These are phyloP conservation scores for Candida sp. DNA, from an alignment of 1,139 yeast species.

Conservation along the genomic window DNA sequence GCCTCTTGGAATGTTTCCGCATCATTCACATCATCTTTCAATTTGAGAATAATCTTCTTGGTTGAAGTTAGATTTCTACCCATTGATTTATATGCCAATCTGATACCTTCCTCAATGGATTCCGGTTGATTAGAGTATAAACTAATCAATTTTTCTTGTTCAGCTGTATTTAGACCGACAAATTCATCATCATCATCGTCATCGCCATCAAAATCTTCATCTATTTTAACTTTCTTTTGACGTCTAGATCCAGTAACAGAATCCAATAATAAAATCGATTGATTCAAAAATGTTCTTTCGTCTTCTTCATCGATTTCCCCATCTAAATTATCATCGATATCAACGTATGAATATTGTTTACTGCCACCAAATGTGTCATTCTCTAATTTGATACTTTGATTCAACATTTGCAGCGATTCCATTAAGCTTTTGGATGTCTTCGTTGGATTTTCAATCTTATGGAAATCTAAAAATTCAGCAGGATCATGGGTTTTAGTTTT, in stretches of 20 bases:
- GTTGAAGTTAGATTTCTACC: conserved; percentile 71
- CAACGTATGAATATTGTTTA: conserved; percentile 26
- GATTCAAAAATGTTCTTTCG: conserved; percentile 9
- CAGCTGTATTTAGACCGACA: conserved; percentile 21
- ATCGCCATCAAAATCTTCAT: conserved; percentile 17
- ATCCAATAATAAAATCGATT: conserved; percentile 13
- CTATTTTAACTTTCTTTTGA: conserved; percentile 8
- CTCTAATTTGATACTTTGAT: conserved; percentile 14
- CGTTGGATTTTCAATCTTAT: conserved; percentile 3
- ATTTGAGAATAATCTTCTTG: conserved; percentile 54
- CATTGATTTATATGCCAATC: conserved; percentile 67
- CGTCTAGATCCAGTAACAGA: conserved; percentile 5
- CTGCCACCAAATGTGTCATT: conserved; percentile 19
- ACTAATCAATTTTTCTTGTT: conserved; percentile 55
- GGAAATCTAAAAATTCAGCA: conserved; percentile 4
- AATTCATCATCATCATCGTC: conserved; percentile 13
- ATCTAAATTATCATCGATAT: conserved; percentile 19
- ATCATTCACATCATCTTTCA: conserved; percentile 58
- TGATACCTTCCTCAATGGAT: conserved; percentile 66
- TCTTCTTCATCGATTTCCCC: conserved; percentile 16
- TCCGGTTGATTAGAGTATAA: conserved; percentile 84
- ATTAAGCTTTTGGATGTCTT: conserved; percentile 5
- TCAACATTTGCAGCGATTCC: conserved; percentile 11
- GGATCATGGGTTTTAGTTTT: conserved; percentile 6
- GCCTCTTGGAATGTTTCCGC: conserved; percentile 68